phyloP scores from a whole-genome alignment of 192 early-diverging fungal species.

The Rhizophagus sp. region DNA sequence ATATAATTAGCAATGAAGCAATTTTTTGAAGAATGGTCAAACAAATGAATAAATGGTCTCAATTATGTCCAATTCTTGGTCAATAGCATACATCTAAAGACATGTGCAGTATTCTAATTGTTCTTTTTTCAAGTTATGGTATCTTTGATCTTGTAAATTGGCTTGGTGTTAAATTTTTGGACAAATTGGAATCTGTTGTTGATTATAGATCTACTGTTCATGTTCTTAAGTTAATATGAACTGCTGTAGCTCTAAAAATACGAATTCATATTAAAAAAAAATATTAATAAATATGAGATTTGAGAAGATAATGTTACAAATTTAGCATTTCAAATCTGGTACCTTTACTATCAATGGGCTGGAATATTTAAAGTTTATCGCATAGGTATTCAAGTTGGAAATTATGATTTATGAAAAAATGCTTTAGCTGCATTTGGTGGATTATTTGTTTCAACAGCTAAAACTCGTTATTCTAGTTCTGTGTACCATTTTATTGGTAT shows the following conservation, averaged over 20 bases:
- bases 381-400: not conserved
- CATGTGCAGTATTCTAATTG: not conserved
- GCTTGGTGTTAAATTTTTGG: conserved; percentile 4
- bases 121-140: conserved; percentile 8
- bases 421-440: too few species aligned
- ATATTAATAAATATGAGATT: not conserved
- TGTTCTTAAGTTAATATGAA: conserved; percentile 2
- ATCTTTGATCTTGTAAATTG: not conserved
- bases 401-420: not conserved
- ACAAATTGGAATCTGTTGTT: conserved; percentile 2
- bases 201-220: not conserved
- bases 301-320: not conserved
- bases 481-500: too few species aligned
- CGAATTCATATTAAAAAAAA: not conserved
- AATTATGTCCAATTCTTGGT: not conserved
- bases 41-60: not conserved
- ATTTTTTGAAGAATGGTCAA: too few species aligned
- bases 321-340: not conserved
- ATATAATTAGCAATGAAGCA: too few species aligned
- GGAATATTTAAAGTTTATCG: not conserved
- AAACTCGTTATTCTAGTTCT: too few species aligned
- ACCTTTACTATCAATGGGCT: not conserved
- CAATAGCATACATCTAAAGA: conserved; percentile 12
- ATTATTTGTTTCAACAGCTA: too few species aligned
- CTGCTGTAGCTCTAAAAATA: not conserved